Conservation (phyloP, 257 asterid genomes). For the Galeopsis tetrahit region DNA sequence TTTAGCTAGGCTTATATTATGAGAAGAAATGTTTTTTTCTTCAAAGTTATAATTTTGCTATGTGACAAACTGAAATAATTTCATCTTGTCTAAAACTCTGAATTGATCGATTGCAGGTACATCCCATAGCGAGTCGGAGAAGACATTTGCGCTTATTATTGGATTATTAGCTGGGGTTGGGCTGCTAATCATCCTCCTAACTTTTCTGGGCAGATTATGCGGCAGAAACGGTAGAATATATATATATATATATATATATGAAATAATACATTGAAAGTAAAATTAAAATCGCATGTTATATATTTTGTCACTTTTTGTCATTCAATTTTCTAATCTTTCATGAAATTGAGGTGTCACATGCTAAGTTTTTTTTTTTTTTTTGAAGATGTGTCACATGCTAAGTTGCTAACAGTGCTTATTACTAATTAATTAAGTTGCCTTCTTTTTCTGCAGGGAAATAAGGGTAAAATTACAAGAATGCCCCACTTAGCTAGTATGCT, state of each 20-base stretch:
- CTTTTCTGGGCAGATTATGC: constrained; percentile 60
- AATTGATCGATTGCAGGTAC: constrained; percentile 37
- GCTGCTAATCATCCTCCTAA: constrained; percentile 63
- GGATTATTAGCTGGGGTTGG: constrained; percentile 78
- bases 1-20: too few relatives aligned
- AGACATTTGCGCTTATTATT: constrained; percentile 75
- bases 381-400: neutral
- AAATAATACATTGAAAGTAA: neutral
- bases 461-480: constrained; percentile 3
- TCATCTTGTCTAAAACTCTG: too few relatives aligned
- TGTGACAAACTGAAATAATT: too few relatives aligned
- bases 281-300: neutral
- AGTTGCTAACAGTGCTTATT: too few relatives aligned
- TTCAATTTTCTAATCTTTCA: neutral
- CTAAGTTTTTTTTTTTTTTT: too few relatives aligned
- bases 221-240: constrained; percentile 55
- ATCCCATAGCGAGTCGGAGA: constrained; percentile 65
- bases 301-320: neutral
- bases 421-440: neutral
- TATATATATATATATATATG: neutral
- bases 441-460: constrained; percentile 65
- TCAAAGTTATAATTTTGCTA: too few relatives aligned
- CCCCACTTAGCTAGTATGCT: constrained; percentile 18
- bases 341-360: neutral
- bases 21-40: too few relatives aligned